Base-by-base conservation (phyloP, 306 rosid species). In the Cyclanthera cordifolia region DNA sequence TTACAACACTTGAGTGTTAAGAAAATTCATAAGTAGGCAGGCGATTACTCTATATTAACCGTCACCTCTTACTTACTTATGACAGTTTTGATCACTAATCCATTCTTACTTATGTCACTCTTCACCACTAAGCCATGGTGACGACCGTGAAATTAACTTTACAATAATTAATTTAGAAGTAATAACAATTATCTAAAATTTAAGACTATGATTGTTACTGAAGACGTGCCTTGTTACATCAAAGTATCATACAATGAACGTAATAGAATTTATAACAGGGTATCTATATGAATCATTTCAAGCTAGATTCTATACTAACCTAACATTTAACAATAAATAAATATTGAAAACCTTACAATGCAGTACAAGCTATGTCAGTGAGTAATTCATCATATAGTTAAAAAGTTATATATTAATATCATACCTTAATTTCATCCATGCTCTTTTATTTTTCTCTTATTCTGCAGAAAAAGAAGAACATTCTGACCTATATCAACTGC, bases 401-500 rank as follows among this genome's bases (percentile, higher is more conserved):
- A 0, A 27, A 13, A 27, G 11, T 20, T 3, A 37, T 61, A 61
- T 61, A 63, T 63, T 21, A 63, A 41, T 12, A 41, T 21, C 48
- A 2, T 2, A 41, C 12, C 0, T 5, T 19, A 4, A 37, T 13
- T 14, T 41, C 43, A 64, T 64, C 20, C 70, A 41, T 64, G 70
- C 34, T 64, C 32, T 43, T 41, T 41, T 64, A 12, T 39, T 23
- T 17, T 34, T 64, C 8, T 66, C 48, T 81, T 69, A 67, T 24
- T 25, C 73, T 81, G 88, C 92, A 85, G 96, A 75, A 75, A 79
- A 82, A 55, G 77, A 82, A 49, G 84, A 87, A 75, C 74, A 34
- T 63, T 60, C 64, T 81, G 77, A 85, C 97, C 79, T 86, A 85
- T 85, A 78, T 87, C 67, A 79, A 72, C 54, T 85, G 90, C 73